phyloP scores from a whole-genome alignment of 371 early-diverging fungal species.

The Mucor indicus region DNA sequence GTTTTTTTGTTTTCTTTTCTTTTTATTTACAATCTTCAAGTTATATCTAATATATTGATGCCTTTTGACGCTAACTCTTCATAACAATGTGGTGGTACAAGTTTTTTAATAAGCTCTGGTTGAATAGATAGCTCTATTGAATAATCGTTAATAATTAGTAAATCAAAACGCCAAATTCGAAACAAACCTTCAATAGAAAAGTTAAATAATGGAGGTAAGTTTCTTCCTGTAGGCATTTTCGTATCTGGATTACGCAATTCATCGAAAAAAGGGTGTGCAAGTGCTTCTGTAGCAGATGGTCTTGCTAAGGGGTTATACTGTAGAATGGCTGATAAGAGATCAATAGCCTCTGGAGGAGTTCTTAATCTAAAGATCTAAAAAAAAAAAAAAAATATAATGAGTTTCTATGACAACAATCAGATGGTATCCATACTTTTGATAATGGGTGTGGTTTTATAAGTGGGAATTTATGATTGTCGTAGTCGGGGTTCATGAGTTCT shows the following conservation, averaged over 20 bases:
- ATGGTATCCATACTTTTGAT: slow-evolving; percentile 63
- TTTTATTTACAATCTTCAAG: too few species aligned
- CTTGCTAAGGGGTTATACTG: slow-evolving; percentile 94
- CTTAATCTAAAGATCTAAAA: slow-evolving; percentile 19
- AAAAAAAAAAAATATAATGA: neutral
- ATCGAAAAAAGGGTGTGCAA: slow-evolving; percentile 97
- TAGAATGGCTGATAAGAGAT: slow-evolving; percentile 84
- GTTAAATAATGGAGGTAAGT: slow-evolving; percentile 89
- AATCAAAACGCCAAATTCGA: too few species aligned
- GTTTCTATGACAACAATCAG: too few species aligned
- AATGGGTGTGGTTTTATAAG: slow-evolving; percentile 90
- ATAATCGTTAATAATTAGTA: too few species aligned
- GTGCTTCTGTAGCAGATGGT: slow-evolving; percentile 91
- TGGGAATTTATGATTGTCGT: slow-evolving; percentile 94
- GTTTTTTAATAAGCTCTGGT: slow-evolving; percentile 51
- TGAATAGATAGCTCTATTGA: slow-evolving; percentile 43
- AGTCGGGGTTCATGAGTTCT: slow-evolving; percentile 89
- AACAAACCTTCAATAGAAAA: slow-evolving; percentile 86
- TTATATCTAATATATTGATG: too few species aligned
- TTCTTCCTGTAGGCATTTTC: slow-evolving; percentile 74
- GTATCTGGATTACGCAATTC: slow-evolving; percentile 89
- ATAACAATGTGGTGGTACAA: slow-evolving; percentile 65
- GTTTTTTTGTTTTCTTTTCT: too few species aligned
- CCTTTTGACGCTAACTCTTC: slow-evolving; percentile 46
- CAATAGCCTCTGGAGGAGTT: slow-evolving; percentile 83